Evolutionary conservation across 1,284 basidiomycete genomes (phyloP).

Genomic region (Fistulina hepatica): DNA sequence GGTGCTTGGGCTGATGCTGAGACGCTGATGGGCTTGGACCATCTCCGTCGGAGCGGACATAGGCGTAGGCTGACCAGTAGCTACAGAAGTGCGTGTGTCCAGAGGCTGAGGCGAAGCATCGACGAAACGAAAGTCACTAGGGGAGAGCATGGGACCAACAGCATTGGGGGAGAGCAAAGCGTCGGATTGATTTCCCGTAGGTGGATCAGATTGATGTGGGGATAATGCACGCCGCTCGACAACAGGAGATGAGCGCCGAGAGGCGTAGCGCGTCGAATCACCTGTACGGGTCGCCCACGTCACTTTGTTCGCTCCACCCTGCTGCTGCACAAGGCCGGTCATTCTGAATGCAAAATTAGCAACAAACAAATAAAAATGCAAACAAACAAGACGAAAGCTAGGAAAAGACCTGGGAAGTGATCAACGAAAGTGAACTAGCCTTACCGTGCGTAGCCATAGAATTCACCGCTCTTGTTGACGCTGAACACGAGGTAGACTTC

Average conservation of each 20-base stretch:
- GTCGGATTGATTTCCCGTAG: constrained; percentile 6
- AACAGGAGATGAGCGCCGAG: constrained; percentile 19
- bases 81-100: too few relatives aligned
- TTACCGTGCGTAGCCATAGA: constrained; percentile 79
- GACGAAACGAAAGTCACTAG: constrained; percentile 16
- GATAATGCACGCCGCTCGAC: neutral
- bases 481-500: constrained; percentile 86
- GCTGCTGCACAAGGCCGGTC: constrained; percentile 47
- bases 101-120: constrained; percentile 34
- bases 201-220: neutral
- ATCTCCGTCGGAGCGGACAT: constrained; percentile 14
- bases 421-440: too few relatives aligned
- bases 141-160: constrained; percentile 4
- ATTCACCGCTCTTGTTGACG: constrained; percentile 86
- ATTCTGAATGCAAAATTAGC: constrained; percentile 35
- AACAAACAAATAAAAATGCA: constrained; percentile 1
- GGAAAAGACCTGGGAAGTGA: too few relatives aligned
- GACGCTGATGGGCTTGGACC: constrained; percentile 24
- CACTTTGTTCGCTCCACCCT: constrained; percentile 40
- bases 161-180: constrained; percentile 2
- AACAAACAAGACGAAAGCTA: too few relatives aligned
- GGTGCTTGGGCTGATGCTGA: constrained; percentile 24
- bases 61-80: too few relatives aligned
- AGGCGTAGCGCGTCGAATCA: constrained; percentile 27
- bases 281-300: constrained; percentile 45